Percentiles rank a stretch among this genome's conserved stretches.
phyloP scores from a whole-genome alignment of 108 stramenopile species.

The Pseudonitzschia pungens region DNA sequence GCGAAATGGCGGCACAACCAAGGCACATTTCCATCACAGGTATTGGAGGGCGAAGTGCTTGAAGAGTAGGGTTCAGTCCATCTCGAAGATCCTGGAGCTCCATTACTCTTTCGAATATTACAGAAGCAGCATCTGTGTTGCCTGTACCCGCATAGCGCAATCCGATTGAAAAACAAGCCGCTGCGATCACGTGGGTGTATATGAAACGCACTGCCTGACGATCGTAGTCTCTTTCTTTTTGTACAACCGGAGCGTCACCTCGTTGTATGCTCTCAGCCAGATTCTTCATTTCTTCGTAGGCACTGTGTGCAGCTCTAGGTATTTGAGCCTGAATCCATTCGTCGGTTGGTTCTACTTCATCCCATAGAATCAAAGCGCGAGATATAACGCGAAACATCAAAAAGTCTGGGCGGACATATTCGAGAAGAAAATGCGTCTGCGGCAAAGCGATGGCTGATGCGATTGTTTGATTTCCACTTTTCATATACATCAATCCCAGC shows the following conservation, averaged over 20 bases:
- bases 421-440: slow-evolving; percentile 90
- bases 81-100: slow-evolving; percentile 78
- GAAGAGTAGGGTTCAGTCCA: slow-evolving; percentile 59
- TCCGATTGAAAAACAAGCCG: slow-evolving; percentile 91
- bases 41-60: slow-evolving; percentile 74
- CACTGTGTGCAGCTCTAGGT: slow-evolving; percentile 63
- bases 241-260: neutral
- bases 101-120: slow-evolving; percentile 61
- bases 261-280: slow-evolving; percentile 33
- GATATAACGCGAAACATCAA: slow-evolving; percentile 90
- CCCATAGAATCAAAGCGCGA: slow-evolving; percentile 92
- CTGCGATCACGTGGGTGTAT: slow-evolving; percentile 90
- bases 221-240: slow-evolving; percentile 62
- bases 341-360: slow-evolving; percentile 71
- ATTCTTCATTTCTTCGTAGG: slow-evolving; percentile 58
- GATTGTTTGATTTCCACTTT: slow-evolving; percentile 79
- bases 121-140: slow-evolving; percentile 62
- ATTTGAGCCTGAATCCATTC: slow-evolving; percentile 85
- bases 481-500: slow-evolving; percentile 89
- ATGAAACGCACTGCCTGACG: slow-evolving; percentile 88
- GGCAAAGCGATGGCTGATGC: slow-evolving; percentile 86
- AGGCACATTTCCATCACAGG: slow-evolving; percentile 90
- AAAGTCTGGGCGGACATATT: slow-evolving; percentile 92
- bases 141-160: slow-evolving; percentile 93
- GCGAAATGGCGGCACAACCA: slow-evolving; percentile 73